Evolutionary conservation across 2,329 filamentous ascomycete genomes (phyloP), one percentile per base, ranked within the genome.

Genomic region (Talaromyces sp.): DNA sequence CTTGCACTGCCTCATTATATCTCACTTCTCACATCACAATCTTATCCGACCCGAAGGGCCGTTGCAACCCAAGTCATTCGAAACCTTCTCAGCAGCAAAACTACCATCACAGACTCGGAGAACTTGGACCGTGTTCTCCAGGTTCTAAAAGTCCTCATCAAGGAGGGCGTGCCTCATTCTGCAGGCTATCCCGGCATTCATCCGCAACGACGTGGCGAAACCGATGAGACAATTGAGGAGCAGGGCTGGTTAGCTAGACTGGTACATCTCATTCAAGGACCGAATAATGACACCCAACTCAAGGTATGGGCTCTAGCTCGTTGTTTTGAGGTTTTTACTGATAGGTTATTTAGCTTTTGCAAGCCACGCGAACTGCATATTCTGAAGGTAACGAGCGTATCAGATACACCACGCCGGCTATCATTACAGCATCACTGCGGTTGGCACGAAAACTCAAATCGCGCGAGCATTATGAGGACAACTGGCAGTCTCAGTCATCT

Each of bases 191-290:
- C 93, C 0, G 90, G 91, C 3, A 86, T 89, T 43, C 86, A 89
- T 6, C 77, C 81, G 14, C 90, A 93, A 70, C 83, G 91, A 64
- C 87, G 91, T 63, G 85, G 84, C 53, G 96, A 99, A 79, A 98
- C 95, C 0, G 95, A 99, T 64, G 96, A 99, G 78, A 98, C 93
- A 0, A 87, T 98, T 70, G 93, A 99, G 76, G 95, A 99, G 77
- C 95, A 99, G 80, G 95, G 95, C 56, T 97, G 92, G 92, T 82
- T 99, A 58, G 95, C 95, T 38, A 85, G 95, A 67, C 88, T 99
- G 70, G 87, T 97, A 19, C 95, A 99, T 77, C 81, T 97, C 59
- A 85, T 99, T 57, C 83, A 91, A 60, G 89, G 86, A 51, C 82
- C 90, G 38, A 86, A 96, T 71, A 98, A 98, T 70, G 91, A 96